These are phyloP conservation scores for Cercospora brassicicola DNA, from an alignment of 2,329 filamentous ascomycete genomes.

Conservation along the genomic window DNA sequence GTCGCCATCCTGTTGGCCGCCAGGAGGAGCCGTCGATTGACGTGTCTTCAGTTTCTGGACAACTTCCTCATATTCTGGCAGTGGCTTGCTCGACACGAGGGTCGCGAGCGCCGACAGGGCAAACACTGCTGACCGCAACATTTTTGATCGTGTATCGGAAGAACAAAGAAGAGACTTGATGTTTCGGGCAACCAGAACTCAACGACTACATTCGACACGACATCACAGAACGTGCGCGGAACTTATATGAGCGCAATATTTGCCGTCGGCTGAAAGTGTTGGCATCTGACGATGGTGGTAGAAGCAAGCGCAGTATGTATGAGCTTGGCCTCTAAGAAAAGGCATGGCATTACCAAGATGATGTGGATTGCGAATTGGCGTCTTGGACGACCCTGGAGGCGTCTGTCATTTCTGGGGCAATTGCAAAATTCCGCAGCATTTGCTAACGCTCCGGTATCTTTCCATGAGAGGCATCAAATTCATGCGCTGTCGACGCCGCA, in stretches of 20 bases:
- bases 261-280: conserved; percentile 14
- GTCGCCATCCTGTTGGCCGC: conserved; percentile 11
- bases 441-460: background rate
- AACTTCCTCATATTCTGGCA: conserved; percentile 13
- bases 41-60: conserved; percentile 10
- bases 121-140: conserved; percentile 9
- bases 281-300: conserved; percentile 10
- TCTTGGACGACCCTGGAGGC: background rate
- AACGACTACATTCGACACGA: background rate
- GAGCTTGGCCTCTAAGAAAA: conserved; percentile 5
- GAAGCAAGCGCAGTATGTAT: background rate
- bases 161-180: background rate
- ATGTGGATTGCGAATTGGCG: background rate
- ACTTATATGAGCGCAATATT: conserved; percentile 5
- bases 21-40: conserved; percentile 15
- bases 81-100: conserved; percentile 14
- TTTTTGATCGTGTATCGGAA: background rate
- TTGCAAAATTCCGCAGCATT: background rate
- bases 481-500: background rate
- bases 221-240: background rate
- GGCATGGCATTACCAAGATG: conserved; percentile 10
- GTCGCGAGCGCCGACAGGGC: conserved; percentile 7
- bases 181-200: background rate
- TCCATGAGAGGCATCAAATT: background rate
- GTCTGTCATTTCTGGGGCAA: background rate